phyloP scores from a whole-genome alignment of 148 eudicot genomes.

The Bassia scoparia region DNA sequence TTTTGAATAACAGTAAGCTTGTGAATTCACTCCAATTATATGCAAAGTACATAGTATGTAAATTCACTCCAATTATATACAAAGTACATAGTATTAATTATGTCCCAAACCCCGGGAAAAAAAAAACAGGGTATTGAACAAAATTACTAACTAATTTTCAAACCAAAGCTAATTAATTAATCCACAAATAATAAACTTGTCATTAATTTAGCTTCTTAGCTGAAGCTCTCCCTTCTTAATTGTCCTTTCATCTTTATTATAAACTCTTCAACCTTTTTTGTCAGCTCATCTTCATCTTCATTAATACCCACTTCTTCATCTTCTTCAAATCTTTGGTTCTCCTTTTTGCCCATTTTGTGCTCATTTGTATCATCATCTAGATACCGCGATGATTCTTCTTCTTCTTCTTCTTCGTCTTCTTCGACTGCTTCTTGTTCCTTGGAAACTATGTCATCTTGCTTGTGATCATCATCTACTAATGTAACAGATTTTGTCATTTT shows the following conservation, averaged over 20 bases:
- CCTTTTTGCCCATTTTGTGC: background rate
- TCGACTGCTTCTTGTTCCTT: background rate
- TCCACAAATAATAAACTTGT: too few relatives aligned
- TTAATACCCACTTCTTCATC: background rate
- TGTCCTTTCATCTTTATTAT: conserved; percentile 56
- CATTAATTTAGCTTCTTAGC: background rate
- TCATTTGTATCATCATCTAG: background rate
- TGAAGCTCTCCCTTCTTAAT: conserved; percentile 48
- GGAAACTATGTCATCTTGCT: background rate
- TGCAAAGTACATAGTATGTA: too few relatives aligned
- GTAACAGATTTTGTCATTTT: conserved; percentile 11
- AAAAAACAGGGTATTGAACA: too few relatives aligned
- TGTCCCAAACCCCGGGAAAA: too few relatives aligned
- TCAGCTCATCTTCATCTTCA: conserved; percentile 55
- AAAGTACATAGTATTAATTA: background rate
- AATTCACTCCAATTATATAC: too few relatives aligned
- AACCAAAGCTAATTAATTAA: too few relatives aligned
- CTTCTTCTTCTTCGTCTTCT: background rate
- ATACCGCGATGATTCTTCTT: background rate
- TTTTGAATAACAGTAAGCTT: too few relatives aligned
- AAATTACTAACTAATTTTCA: too few relatives aligned
- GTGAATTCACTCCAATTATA: too few relatives aligned
- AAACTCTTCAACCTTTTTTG: conserved; percentile 63
- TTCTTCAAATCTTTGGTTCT: background rate
- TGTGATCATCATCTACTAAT: background rate